phyloP scores from a whole-genome alignment of 305 asterid genomes.

The Fraxinus nigra region DNA sequence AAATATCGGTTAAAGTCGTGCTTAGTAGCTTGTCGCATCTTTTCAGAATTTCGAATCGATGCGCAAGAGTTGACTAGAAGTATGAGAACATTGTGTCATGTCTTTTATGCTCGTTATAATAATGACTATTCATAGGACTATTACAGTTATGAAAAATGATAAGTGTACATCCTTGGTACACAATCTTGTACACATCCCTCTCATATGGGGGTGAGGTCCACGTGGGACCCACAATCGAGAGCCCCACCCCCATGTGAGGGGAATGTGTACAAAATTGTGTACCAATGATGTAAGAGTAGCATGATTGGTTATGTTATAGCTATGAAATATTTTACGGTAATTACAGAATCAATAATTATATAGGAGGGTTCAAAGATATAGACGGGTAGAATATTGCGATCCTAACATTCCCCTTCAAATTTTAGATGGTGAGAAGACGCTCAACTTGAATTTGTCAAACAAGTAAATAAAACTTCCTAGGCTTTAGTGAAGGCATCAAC shows the following conservation, averaged over 20 bases:
- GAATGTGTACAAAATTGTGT: too few relatives aligned
- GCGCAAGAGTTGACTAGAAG: not conserved
- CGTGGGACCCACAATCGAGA: too few relatives aligned
- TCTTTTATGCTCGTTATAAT: too few relatives aligned
- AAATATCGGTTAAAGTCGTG: not conserved
- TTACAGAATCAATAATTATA: not conserved
- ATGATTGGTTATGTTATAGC: not conserved
- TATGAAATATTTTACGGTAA: not conserved
- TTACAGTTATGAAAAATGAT: not conserved
- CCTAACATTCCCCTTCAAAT: not conserved
- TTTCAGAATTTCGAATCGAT: not conserved
- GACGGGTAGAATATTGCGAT: not conserved
- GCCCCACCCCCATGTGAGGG: too few relatives aligned
- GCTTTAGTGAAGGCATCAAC: not conserved
- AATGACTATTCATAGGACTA: not conserved
- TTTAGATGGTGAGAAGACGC: not conserved
- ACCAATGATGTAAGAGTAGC: too few relatives aligned
- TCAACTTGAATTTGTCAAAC: not conserved
- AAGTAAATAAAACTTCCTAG: not conserved
- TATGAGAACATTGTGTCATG: not conserved
- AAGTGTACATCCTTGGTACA: too few relatives aligned
- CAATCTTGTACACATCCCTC: too few relatives aligned
- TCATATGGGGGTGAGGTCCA: too few relatives aligned
- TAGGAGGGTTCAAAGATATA: too few relatives aligned
- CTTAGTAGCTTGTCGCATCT: not conserved